Conservation (phyloP, 2,329 filamentous ascomycete species). For the Hymenoscyphus infarciens region DNA sequence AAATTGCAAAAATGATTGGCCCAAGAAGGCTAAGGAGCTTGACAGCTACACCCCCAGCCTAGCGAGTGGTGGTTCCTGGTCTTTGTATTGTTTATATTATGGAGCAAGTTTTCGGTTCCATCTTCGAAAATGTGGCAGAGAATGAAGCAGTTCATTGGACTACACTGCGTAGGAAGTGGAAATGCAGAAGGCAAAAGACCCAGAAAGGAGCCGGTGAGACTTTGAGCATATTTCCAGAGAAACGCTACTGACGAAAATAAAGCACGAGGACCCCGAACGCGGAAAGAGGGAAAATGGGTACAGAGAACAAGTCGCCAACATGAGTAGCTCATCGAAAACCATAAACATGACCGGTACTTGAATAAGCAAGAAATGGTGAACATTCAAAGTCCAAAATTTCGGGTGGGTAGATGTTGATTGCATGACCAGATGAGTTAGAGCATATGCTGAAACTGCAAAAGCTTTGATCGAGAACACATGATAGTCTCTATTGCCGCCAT, state of each 20-base stretch:
- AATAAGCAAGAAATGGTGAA: neutral
- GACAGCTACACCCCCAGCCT: slow-evolving; percentile 1
- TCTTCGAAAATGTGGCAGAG: neutral
- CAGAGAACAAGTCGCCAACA: neutral
- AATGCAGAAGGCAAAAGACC: neutral
- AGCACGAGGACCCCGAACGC: neutral
- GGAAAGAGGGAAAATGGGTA: neutral
- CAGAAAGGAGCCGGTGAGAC: neutral
- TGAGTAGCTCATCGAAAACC: neutral
- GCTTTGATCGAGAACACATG: neutral
- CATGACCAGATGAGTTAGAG: neutral
- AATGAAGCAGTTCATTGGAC: neutral
- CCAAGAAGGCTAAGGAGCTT: slow-evolving; percentile 6
- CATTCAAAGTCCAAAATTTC: neutral
- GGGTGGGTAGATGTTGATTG: too few species aligned
- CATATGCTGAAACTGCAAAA: neutral
- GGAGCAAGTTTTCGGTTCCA: neutral
- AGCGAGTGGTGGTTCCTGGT: slow-evolving; percentile 4
- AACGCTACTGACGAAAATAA: neutral
- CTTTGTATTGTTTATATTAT: neutral
- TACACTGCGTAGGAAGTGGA: neutral
- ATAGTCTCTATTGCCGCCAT: neutral
- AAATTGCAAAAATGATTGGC: neutral
- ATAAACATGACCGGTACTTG: neutral
- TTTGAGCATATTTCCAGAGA: neutral